These are phyloP conservation scores for Flaveria sonorensis DNA, from an alignment of 129 eudicot genomes.

Conservation along the genomic window DNA sequence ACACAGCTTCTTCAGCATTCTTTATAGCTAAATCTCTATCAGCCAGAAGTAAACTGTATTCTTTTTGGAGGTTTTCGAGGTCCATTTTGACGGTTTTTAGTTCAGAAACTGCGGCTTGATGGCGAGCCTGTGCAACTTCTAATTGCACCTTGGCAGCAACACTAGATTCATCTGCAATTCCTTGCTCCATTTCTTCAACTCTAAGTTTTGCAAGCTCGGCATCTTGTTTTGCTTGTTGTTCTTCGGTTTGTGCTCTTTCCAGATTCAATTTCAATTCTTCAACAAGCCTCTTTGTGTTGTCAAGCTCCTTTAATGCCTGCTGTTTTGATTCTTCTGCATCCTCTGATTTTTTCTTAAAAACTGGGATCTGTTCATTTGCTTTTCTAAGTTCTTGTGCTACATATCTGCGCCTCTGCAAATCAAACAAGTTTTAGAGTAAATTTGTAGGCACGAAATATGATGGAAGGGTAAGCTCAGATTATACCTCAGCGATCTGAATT, in stretches of 20 bases:
- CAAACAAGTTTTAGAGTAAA: neutral
- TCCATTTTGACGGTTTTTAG: constrained; percentile 52
- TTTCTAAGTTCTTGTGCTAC: constrained; percentile 68
- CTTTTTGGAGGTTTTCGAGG: constrained; percentile 52
- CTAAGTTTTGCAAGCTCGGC: constrained; percentile 77
- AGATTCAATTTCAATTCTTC: constrained; percentile 80
- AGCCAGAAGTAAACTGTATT: constrained; percentile 39
- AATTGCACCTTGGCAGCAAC: constrained; percentile 79
- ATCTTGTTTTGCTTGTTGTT: constrained; percentile 82
- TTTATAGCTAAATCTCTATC: constrained; percentile 59
- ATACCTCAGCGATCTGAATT: constrained; percentile 49
- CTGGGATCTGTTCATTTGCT: constrained; percentile 69
- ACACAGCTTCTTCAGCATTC: constrained; percentile 62
- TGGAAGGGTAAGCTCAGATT: neutral
- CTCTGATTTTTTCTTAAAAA: constrained; percentile 54
- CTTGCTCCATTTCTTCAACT: constrained; percentile 82
- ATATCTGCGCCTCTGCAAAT: constrained; percentile 60
- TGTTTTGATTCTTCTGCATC: constrained; percentile 71
- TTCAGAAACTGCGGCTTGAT: constrained; percentile 63
- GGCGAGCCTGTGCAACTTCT: constrained; percentile 76
- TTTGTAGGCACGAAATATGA: neutral
- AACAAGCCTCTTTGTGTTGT: constrained; percentile 64
- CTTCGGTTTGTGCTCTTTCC: constrained; percentile 77
- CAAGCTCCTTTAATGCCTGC: constrained; percentile 65
- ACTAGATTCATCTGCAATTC: constrained; percentile 75